A percentile compares a stretch with the other conserved stretches of the same genome.
phyloP scores from a whole-genome alignment of 495 filamentous ascomycete species.

The Penicillium coffeae region DNA sequence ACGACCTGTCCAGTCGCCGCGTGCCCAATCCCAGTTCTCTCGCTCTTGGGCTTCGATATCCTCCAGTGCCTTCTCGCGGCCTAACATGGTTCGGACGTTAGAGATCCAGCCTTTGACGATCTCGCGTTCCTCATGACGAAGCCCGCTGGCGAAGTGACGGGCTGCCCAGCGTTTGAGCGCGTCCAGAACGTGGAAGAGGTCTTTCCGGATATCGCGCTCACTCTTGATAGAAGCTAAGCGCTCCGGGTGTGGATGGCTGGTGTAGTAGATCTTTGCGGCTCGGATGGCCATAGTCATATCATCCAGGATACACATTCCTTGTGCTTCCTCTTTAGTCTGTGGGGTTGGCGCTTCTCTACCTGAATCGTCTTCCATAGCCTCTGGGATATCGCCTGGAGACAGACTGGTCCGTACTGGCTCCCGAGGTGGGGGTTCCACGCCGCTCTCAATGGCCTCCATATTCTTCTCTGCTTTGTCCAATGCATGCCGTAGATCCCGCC shows the following conservation, averaged over 20 bases:
- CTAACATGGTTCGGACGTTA: constrained; percentile 69
- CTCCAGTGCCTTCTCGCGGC: constrained; percentile 70
- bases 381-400: constrained; percentile 28
- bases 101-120: constrained; percentile 73
- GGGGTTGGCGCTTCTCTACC: constrained; percentile 26
- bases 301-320: constrained; percentile 88
- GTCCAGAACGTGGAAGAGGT: constrained; percentile 81
- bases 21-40: constrained; percentile 71
- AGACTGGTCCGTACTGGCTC: constrained; percentile 32
- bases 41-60: constrained; percentile 66
- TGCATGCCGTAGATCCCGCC: constrained; percentile 66
- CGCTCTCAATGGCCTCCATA: constrained; percentile 48
- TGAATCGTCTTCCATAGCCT: constrained; percentile 34
- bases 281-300: constrained; percentile 90
- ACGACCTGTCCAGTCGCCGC: constrained; percentile 75
- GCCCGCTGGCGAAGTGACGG: constrained; percentile 80
- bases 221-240: constrained; percentile 80
- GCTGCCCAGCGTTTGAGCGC: constrained; percentile 85
- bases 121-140: constrained; percentile 67
- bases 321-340: constrained; percentile 75
- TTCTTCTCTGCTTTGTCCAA: constrained; percentile 66
- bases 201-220: constrained; percentile 74
- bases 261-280: constrained; percentile 94
- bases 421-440: constrained; percentile 28
- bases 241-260: constrained; percentile 74